These are phyloP conservation scores for Cucurbita pepo DNA, from an alignment of 306 rosid species.

Conservation along the genomic window DNA sequence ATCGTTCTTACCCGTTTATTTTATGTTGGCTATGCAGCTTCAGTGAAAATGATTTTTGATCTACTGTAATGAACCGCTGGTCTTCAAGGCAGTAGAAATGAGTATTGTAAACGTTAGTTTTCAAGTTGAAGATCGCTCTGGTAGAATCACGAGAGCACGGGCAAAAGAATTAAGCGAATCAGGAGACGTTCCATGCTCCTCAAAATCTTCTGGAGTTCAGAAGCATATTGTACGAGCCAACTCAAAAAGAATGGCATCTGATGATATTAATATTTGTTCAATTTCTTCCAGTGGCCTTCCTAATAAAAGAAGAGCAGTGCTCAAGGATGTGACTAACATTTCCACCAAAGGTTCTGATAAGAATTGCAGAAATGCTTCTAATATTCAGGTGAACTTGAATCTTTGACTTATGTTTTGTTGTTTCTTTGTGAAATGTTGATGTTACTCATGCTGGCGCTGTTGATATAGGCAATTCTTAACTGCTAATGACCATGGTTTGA, in stretches of 20 bases:
- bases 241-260: conserved; percentile 38
- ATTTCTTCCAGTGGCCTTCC: conserved; percentile 23
- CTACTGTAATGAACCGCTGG: conserved; percentile 22
- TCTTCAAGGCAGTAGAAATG: conserved; percentile 49
- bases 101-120: conserved; percentile 30
- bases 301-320: conserved; percentile 57
- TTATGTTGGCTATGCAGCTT: conserved; percentile 24
- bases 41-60: conserved; percentile 20
- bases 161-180: conserved; percentile 35
- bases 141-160: conserved; percentile 67
- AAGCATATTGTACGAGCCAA: conserved; percentile 17
- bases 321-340: conserved; percentile 49
- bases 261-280: conserved; percentile 24
- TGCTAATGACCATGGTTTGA: neutral
- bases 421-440: neutral
- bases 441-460: neutral
- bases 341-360: conserved; percentile 1
- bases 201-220: conserved; percentile 32
- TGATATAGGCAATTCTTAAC: neutral
- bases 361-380: conserved; percentile 12
- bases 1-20: neutral
- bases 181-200: conserved; percentile 22
- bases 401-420: neutral
- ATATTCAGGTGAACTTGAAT: conserved; percentile 27
- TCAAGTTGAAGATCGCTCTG: conserved; percentile 30